Conservation (phyloP, 176 grass and related monocot genomes). For the Carex littledalei region DNA sequence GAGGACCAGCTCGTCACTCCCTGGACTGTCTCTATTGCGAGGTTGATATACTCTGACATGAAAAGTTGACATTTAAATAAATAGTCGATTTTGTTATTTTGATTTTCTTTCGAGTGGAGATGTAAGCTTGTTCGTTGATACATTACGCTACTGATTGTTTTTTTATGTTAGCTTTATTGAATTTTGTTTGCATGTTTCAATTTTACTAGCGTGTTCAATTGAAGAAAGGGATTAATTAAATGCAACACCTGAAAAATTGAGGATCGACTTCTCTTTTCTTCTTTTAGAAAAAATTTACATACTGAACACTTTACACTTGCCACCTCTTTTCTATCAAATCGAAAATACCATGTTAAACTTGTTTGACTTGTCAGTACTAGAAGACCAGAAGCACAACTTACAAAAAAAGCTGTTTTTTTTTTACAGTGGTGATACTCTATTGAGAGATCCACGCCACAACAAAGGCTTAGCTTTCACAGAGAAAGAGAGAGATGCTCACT, state of each 20-base stretch:
- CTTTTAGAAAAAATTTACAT: background rate
- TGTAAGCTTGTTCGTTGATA: background rate
- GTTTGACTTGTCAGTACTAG: background rate
- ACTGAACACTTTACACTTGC: background rate
- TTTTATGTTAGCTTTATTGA: too few species aligned
- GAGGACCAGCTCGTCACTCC: constrained; percentile 23
- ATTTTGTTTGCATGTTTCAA: background rate
- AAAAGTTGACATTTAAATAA: background rate
- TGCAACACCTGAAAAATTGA: background rate
- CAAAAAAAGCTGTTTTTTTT: background rate
- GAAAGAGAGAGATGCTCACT: constrained; percentile 95
- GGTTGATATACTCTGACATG: background rate
- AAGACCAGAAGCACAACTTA: too few species aligned
- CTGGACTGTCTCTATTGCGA: constrained; percentile 1
- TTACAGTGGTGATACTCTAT: constrained; percentile 56
- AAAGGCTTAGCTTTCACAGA: constrained; percentile 79
- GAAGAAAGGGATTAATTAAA: background rate
- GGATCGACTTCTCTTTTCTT: background rate
- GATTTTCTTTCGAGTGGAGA: background rate
- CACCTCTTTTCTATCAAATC: background rate
- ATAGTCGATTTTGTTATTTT: background rate
- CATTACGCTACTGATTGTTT: background rate
- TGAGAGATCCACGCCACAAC: constrained; percentile 80
- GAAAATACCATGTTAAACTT: background rate
- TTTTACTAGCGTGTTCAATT: background rate